phyloP scores from a whole-genome alignment of 768 basidiomycete genomes.

The Mycena amicta region DNA sequence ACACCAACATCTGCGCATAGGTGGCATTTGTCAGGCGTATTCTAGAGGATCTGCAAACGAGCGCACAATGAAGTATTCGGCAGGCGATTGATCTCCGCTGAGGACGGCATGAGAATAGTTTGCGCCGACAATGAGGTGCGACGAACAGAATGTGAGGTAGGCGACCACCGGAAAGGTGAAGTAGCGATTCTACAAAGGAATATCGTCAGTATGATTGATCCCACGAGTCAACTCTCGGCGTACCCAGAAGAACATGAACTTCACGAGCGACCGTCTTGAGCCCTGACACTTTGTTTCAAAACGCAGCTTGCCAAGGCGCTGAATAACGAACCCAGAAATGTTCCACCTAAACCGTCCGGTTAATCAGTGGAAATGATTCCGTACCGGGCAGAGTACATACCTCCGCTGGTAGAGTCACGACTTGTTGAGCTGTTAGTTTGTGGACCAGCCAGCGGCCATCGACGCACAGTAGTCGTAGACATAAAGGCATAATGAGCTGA shows the following conservation, averaged over 20 bases:
- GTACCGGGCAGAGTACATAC: not conserved
- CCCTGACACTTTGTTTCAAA: not conserved
- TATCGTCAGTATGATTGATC: not conserved
- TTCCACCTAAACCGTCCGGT: constrained; percentile 3
- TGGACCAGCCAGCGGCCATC: not conserved
- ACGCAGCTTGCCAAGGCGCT: not conserved
- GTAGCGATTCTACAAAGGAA: constrained; percentile 3
- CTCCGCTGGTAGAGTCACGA: constrained; percentile 8
- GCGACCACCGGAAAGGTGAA: not conserved
- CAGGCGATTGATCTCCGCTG: constrained; percentile 1
- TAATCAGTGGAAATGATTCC: not conserved
- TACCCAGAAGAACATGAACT: constrained; percentile 12
- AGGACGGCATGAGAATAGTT: not conserved
- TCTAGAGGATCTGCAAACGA: not conserved
- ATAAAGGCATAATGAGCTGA: constrained; percentile 11
- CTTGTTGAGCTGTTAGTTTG: not conserved
- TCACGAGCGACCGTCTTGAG: not conserved
- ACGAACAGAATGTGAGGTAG: too few relatives aligned
- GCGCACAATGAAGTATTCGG: constrained; percentile 1
- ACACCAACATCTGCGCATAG: not conserved
- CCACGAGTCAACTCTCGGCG: not conserved
- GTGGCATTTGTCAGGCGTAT: not conserved
- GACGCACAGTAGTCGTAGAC: constrained; percentile 4
- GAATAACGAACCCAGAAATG: constrained; percentile 9
- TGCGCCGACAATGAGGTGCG: not conserved